phyloP scores from a whole-genome alignment of 148 eudicot genomes.

The Spergularia marina region DNA sequence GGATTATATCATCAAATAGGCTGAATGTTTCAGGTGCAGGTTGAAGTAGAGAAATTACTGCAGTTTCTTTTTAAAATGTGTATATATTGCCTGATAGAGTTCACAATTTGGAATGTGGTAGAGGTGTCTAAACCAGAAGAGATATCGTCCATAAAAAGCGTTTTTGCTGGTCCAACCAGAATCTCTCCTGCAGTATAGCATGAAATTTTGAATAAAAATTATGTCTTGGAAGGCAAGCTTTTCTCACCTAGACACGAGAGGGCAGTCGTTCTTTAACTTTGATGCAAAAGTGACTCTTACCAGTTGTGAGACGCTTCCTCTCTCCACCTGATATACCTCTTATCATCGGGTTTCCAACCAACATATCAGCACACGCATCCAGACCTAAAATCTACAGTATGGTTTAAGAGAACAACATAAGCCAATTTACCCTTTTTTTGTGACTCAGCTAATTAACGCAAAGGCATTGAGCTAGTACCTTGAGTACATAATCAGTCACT shows the following conservation, averaged over 20 bases:
- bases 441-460: background rate
- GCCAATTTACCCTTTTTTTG: background rate
- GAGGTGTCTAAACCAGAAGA: conserved; percentile 49
- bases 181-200: conserved; percentile 36
- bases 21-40: conserved; percentile 56
- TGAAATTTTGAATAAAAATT: background rate
- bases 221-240: too few relatives aligned
- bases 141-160: conserved; percentile 45
- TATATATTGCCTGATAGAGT: conserved; percentile 37
- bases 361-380: conserved; percentile 30
- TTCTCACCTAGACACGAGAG: too few relatives aligned
- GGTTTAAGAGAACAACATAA: background rate
- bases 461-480: conserved; percentile 24
- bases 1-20: conserved; percentile 56
- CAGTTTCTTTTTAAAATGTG: conserved; percentile 39
- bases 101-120: conserved; percentile 44
- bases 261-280: too few relatives aligned
- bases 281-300: conserved; percentile 6
- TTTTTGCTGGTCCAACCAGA: conserved; percentile 44
- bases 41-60: conserved; percentile 44
- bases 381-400: conserved; percentile 21
- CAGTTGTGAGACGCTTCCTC: conserved; percentile 28
- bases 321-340: conserved; percentile 38
- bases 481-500: conserved; percentile 40
- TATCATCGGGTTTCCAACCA: conserved; percentile 26